Evolutionary conservation across 208 protist genomes (phyloP).

Genomic region (Acanthamoeba healyi): DNA sequence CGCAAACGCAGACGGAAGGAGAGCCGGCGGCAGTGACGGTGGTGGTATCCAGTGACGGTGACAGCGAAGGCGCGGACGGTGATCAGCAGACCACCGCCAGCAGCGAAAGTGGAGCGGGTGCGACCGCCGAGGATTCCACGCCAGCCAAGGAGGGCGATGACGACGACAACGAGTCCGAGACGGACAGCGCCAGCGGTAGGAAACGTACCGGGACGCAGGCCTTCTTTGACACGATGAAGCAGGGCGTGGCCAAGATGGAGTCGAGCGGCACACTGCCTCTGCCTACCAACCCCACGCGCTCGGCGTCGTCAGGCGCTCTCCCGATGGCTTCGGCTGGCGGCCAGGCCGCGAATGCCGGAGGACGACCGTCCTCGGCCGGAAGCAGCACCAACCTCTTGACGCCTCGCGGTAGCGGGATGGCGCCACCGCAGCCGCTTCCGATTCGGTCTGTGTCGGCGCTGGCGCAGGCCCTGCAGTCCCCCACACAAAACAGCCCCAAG

Average conservation of each 20-base stretch:
- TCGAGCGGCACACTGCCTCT: not conserved
- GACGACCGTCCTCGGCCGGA: no score
- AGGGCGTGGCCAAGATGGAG: not conserved
- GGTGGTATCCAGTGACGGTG: not conserved
- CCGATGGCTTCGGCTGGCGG: not conserved
- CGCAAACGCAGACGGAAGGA: no score
- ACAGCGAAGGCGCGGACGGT: not conserved
- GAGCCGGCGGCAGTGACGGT: no score
- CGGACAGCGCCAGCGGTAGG: not conserved
- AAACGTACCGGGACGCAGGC: not conserved
- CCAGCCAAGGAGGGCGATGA: not conserved
- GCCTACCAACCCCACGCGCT: not conserved
- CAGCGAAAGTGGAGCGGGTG: no score
- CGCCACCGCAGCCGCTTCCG: not conserved
- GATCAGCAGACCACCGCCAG: no score
- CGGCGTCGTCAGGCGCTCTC: not conserved
- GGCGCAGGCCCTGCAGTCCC: not conserved
- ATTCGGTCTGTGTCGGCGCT: not conserved
- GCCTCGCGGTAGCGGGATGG: no score
- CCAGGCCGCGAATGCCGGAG: not conserved
- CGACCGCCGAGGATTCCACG: not conserved
- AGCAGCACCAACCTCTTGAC: no score
- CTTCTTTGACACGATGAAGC: constrained; percentile 11
- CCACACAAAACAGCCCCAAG: no score
- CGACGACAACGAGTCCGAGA: not conserved